Base-by-base conservation (phyloP, 192 early-diverging fungal species). In the Rhizophagus prolifer region DNA sequence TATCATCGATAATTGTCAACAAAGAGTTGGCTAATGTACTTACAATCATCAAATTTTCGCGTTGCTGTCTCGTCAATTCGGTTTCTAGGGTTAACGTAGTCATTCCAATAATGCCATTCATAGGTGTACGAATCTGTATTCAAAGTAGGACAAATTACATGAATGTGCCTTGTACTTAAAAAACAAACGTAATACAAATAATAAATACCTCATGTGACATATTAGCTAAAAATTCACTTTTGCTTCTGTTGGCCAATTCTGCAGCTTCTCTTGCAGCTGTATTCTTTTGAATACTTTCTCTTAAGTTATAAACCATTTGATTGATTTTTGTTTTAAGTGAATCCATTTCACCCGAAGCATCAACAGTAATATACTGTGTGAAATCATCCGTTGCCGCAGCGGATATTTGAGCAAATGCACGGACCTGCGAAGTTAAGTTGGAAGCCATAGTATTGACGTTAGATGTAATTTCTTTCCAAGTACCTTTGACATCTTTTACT, bases 331-430 rank as follows among this genome's bases (percentile, higher is more conserved):
- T 90, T 79, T 93, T 92, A 74, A 94, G 85, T 50, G 89, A 89
- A 62, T 92, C 91, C 94, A 95, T 95, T 82, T 95, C 94, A 65
- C 94, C 94, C 38, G 90, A 90, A 6, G 92, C 92, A 70, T 92
- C 90, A 16, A 94, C 85, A 26, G 91, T 93, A 69, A 95, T 94
- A 78, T 92, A 85, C 25, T 87, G 84, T 14, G 88, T 89, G 58
- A 91, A 93, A 79, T 93, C 90, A 9, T 87, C 90, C 9, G 91
- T 89, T 3, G 91, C 92, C 0, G 92, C 91, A 38, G 88, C 87
- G 4, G 87, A 90, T 68, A 95, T 95, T 72, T 88, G 87, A 25
- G 90, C 92, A 86, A 95, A 95, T 0, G 92, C 91, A 31, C 93
- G 91, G 69, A 94, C 92, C 79, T 94, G 93, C 28, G 91, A 86